phyloP scores from a whole-genome alignment of 148 eudicot genomes.

The Nepenthes mirabilis region DNA sequence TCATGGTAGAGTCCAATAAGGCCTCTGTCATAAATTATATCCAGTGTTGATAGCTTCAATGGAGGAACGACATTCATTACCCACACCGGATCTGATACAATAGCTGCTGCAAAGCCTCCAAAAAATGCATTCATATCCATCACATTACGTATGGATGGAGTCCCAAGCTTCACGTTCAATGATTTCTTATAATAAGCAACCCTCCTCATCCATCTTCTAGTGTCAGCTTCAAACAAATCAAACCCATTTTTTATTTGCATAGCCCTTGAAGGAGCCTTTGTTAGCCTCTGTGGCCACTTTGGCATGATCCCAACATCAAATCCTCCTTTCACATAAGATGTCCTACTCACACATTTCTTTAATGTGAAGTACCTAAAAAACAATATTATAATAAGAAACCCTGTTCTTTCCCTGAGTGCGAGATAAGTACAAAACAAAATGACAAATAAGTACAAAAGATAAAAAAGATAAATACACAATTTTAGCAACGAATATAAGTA shows the following conservation, averaged over 20 bases:
- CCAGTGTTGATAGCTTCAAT: conserved; percentile 64
- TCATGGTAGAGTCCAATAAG: conserved; percentile 90
- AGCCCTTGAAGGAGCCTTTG: conserved; percentile 67
- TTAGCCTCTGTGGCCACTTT: conserved; percentile 90
- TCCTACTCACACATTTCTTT: conserved; percentile 81
- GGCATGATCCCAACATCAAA: conserved; percentile 66
- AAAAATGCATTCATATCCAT: conserved; percentile 99
- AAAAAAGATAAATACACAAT: too few species aligned
- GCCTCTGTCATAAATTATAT: conserved; percentile 81
- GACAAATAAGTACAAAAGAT: background rate
- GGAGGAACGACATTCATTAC: conserved; percentile 97
- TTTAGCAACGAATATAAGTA: too few species aligned
- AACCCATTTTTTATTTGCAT: conserved; percentile 52
- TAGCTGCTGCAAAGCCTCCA: conserved; percentile 95
- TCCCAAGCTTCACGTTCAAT: conserved; percentile 65
- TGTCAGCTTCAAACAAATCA: conserved; percentile 81
- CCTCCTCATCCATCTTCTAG: conserved; percentile 72
- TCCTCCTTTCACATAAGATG: conserved; percentile 49
- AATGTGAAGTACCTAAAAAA: conserved; percentile 72
- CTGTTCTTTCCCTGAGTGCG: background rate
- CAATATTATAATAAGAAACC: conserved; percentile 4
- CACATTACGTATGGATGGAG: conserved; percentile 67
- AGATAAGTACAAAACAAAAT: background rate
- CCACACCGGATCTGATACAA: conserved; percentile 83
- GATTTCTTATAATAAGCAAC: conserved; percentile 62